A percentile compares a stretch with the other conserved stretches of the same genome.
Conservation (phyloP, 345 rosid species). For the Citrus maxima region DNA sequence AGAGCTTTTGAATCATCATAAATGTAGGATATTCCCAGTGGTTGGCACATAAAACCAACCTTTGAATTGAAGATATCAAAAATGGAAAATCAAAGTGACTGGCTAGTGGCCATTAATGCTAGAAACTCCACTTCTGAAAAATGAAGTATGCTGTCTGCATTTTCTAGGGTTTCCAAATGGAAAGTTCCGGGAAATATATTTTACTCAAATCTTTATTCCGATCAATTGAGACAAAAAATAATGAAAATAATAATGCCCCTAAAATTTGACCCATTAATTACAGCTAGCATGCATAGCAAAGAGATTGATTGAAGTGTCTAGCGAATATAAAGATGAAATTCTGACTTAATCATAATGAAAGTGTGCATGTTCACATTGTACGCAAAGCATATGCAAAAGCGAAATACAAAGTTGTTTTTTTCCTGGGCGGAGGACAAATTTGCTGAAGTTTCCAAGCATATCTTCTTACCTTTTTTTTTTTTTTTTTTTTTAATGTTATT, state of each 20-base stretch:
- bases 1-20: conserved; percentile 30
- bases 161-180: conserved; percentile 16
- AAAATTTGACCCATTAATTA: too few relatives aligned
- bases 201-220: background rate
- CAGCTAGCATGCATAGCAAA: too few relatives aligned
- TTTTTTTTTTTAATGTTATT: too few relatives aligned
- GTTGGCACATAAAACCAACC: conserved; percentile 27
- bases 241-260: too few relatives aligned
- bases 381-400: background rate
- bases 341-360: too few relatives aligned
- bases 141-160: background rate
- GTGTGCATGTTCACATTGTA: background rate
- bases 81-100: background rate
- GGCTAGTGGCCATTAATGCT: conserved; percentile 28
- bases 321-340: too few relatives aligned
- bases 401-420: background rate
- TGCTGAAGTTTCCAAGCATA: background rate
- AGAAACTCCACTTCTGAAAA: conserved; percentile 7
- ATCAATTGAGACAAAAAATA: background rate
- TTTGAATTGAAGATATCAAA: conserved; percentile 10
- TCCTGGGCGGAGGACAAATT: background rate
- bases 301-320: too few relatives aligned
- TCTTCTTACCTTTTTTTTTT: too few relatives aligned
- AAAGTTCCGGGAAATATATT: background rate
- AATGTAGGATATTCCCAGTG: conserved; percentile 24